Evolutionary conservation across 2,329 filamentous ascomycete species (phyloP).

Genomic region (Didymosphaeria variabile): DNA sequence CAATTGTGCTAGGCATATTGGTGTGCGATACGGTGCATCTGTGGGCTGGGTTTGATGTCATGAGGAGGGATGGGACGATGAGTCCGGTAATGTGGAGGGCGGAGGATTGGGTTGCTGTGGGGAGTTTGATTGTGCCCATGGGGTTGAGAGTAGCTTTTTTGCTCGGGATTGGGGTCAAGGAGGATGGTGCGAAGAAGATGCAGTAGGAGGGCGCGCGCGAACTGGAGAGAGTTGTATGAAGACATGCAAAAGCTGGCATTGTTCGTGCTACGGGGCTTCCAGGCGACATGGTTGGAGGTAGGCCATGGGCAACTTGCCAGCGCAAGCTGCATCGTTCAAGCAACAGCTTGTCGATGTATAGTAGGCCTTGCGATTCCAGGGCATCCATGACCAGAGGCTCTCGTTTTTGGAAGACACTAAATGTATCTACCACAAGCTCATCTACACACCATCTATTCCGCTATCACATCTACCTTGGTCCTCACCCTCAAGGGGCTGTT

Average conservation of each 20-base stretch:
- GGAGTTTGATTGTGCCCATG: constrained; percentile 43
- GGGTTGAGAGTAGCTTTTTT: constrained; percentile 49
- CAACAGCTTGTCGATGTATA: background rate
- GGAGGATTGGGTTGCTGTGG: constrained; percentile 52
- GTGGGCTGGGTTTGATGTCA: constrained; percentile 52
- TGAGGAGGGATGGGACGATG: constrained; percentile 39
- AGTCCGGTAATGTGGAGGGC: constrained; percentile 42
- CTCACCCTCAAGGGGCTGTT: no score
- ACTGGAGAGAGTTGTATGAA: no score
- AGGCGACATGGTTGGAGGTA: no score
- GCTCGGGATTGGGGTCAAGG: constrained; percentile 44
- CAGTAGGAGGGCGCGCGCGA: background rate
- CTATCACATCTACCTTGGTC: background rate
- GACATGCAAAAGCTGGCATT: no score
- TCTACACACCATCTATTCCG: background rate
- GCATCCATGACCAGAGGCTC: background rate
- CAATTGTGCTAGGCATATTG: constrained; percentile 71
- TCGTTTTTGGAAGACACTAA: background rate
- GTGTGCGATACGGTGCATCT: constrained; percentile 79
- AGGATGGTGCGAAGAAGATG: constrained; percentile 21
- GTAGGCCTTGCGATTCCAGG: background rate
- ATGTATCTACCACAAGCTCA: background rate
- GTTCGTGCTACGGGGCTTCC: background rate
- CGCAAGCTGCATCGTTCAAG: background rate
- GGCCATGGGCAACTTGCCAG: no score